These are phyloP conservation scores for Cladorrhinum sp. DNA, from an alignment of 2,329 filamentous ascomycete species.

Conservation along the genomic window DNA sequence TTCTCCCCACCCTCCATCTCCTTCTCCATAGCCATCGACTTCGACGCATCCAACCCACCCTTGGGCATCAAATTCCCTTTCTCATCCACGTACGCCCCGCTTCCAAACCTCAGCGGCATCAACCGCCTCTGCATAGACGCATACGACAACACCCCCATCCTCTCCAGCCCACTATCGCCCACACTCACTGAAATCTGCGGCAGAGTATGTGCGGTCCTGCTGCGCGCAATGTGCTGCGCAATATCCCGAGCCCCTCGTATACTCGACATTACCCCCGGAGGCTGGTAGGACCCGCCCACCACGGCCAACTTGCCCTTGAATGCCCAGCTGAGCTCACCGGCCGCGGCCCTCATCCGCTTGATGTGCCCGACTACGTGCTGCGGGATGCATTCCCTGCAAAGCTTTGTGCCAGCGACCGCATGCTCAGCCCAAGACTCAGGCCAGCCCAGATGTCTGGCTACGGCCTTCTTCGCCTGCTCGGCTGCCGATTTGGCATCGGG, in stretches of 20 bases:
- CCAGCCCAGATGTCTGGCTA: slow-evolving; percentile 74
- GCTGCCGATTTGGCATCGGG: slow-evolving; percentile 66
- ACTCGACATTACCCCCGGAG: slow-evolving; percentile 49
- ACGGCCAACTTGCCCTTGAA: slow-evolving; percentile 67
- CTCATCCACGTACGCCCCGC: slow-evolving; percentile 6
- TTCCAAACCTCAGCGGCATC: slow-evolving; percentile 15
- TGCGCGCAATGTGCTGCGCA: slow-evolving; percentile 31
- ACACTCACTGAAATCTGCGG: not conserved
- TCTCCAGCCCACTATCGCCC: slow-evolving; percentile 36
- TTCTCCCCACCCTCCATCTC: not conserved
- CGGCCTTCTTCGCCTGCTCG: slow-evolving; percentile 64
- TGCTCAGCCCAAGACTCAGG: slow-evolving; percentile 54
- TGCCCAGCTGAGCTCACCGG: slow-evolving; percentile 49
- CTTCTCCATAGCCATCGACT: not conserved
- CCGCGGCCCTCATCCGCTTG: slow-evolving; percentile 55
- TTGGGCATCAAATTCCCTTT: not conserved
- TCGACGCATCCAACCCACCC: not conserved
- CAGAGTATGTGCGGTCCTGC: not conserved
- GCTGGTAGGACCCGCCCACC: slow-evolving; percentile 53
- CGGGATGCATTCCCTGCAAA: slow-evolving; percentile 73
- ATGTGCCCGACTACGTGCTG: slow-evolving; percentile 84
- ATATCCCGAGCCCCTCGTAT: slow-evolving; percentile 50
- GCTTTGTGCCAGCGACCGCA: slow-evolving; percentile 57
- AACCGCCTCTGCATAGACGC: not conserved
- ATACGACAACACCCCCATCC: slow-evolving; percentile 22